phyloP scores from a whole-genome alignment of 2,329 filamentous ascomycete genomes.

The Fusarium goolgardi region DNA sequence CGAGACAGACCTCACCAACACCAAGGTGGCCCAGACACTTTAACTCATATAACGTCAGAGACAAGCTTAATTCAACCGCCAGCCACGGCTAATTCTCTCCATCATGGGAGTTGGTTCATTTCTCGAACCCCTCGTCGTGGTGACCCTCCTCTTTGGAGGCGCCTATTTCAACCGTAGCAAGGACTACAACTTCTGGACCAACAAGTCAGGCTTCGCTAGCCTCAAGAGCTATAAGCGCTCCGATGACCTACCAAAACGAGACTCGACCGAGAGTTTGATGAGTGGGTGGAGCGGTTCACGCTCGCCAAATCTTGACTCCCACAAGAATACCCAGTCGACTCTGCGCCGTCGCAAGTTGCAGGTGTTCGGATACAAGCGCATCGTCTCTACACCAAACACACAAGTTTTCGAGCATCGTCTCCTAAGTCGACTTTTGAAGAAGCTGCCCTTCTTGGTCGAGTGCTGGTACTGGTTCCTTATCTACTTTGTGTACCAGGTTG shows the following conservation, averaged over 20 bases:
- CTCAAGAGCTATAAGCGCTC: slow-evolving; percentile 45
- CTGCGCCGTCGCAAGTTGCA: slow-evolving; percentile 52
- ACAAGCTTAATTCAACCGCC: background rate
- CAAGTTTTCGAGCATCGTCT: slow-evolving; percentile 50
- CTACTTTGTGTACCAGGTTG: slow-evolving; percentile 83
- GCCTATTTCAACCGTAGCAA: slow-evolving; percentile 58
- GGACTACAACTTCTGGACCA: slow-evolving; percentile 50
- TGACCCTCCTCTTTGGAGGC: slow-evolving; percentile 58
- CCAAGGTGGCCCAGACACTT: background rate
- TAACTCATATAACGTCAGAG: background rate
- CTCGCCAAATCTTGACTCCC: slow-evolving; percentile 46
- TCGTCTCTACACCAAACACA: slow-evolving; percentile 51
- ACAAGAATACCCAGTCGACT: slow-evolving; percentile 42
- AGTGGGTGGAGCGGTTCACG: slow-evolving; percentile 44
- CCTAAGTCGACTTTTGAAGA: slow-evolving; percentile 66
- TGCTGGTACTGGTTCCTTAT: slow-evolving; percentile 82
- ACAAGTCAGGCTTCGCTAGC: slow-evolving; percentile 38
- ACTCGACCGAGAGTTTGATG: slow-evolving; percentile 44
- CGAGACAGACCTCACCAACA: background rate
- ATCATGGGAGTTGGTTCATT: slow-evolving; percentile 56
- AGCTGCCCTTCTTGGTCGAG: slow-evolving; percentile 78
- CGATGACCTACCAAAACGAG: slow-evolving; percentile 47
- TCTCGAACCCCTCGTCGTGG: slow-evolving; percentile 57
- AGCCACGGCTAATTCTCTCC: background rate
- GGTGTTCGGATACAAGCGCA: slow-evolving; percentile 48